A percentile compares a stretch with the other conserved stretches of the same genome.
Evolutionary conservation across 306 rosid species (phyloP).

Genomic region (Mucuna pruriens): DNA sequence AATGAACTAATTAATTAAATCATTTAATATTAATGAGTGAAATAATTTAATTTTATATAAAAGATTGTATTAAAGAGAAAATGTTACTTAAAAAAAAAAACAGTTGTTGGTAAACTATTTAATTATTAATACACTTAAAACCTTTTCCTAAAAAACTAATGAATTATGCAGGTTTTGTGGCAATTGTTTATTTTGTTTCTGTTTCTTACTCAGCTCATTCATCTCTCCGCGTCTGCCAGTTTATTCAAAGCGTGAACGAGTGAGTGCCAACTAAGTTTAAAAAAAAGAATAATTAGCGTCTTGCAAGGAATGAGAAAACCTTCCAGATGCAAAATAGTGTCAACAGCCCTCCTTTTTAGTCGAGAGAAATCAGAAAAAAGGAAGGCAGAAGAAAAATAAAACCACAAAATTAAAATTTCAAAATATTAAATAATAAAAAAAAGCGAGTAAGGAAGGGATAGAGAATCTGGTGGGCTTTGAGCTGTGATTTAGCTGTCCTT

Average conservation of each 20-base stretch:
- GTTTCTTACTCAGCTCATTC: neutral
- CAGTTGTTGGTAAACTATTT: too few species aligned
- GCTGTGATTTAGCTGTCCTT: conserved; percentile 93
- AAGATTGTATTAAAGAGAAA: too few species aligned
- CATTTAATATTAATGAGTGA: too few species aligned
- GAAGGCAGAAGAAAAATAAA: neutral
- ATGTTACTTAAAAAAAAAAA: too few species aligned
- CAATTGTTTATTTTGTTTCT: neutral
- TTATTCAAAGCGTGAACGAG: conserved; percentile 41
- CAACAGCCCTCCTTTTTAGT: too few species aligned
- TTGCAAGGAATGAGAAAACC: neutral
- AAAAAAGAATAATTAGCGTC: neutral
- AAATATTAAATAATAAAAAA: neutral
- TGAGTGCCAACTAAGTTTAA: conserved; percentile 1
- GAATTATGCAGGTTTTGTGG: neutral
- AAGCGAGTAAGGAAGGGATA: conserved; percentile 14
- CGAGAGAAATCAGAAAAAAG: neutral
- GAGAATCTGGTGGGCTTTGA: conserved; percentile 78
- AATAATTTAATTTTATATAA: too few species aligned
- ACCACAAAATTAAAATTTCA: neutral
- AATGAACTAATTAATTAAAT: too few species aligned
- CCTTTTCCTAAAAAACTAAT: neutral
- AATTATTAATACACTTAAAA: neutral
- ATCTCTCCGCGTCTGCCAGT: conserved; percentile 28
- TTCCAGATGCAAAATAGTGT: too few species aligned